Base-by-base conservation (phyloP, 2,329 filamentous ascomycete genomes). In the Sporothrix luriei region DNA sequence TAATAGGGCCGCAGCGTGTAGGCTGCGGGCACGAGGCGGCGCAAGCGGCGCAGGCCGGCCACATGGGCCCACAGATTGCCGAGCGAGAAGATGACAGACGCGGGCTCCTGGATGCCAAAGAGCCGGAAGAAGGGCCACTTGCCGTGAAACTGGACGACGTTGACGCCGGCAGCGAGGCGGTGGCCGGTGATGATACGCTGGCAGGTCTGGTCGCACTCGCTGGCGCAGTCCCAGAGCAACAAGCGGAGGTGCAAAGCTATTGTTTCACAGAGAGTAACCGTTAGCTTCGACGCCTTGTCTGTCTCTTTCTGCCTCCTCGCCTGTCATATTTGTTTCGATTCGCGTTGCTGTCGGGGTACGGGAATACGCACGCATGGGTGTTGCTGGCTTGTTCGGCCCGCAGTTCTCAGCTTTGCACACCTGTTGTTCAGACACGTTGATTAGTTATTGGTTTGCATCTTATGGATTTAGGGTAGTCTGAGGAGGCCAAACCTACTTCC, bases 111-210 rank as follows among this genome's bases (percentile, higher is more conserved):
- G 83, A 97, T 91, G 78, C 95, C 95, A 68, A 96, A 81, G 76
- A 97, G 86, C 74, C 95, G 91, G 79, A 90, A 84, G 82, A 99
- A 99, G 51, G 95, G 95, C 95, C 95, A 99, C 86, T 99, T 99
- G 43, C 95, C 95, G 82, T 99, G 93, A 84, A 94, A 99, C 81
- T 99, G 95, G 69, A 94, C 90, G 65, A 97, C 80, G 13, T 89
- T 86, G 40, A 88, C 86, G 71, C 88, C 85, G 72, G 86, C 83
- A 33, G 86, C 82, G 73, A 93, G 81, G 73, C 94, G 92, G 70
- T 82, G 81, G 75, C 87, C 81, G 69, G 95, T 98, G 71, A 96
- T 85, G 78, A 97, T 90, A 84, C 97, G 94, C 79, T 99, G 95
- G 84, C 95, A 99, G 72, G 92, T 90, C 83, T 99, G 97, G 84